These are phyloP conservation scores for Arthroderma sp. DNA, from an alignment of 2,329 filamentous ascomycete genomes.

Conservation along the genomic window DNA sequence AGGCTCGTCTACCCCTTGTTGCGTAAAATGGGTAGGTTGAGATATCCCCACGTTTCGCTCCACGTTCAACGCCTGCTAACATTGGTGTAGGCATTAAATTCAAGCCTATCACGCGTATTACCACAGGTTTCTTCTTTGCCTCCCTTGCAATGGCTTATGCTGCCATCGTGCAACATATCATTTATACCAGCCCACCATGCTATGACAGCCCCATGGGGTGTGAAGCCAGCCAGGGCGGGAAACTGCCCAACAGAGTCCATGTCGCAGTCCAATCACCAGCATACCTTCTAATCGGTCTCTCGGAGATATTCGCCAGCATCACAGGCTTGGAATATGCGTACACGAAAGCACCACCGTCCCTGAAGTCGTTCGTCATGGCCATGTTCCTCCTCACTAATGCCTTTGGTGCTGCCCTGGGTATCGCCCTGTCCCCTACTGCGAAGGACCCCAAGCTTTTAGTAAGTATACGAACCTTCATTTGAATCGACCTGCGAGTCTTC, in stretches of 20 bases:
- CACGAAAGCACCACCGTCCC: slow-evolving; percentile 57
- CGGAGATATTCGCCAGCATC: slow-evolving; percentile 52
- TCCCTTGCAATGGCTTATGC: slow-evolving; percentile 51
- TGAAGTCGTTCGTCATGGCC: slow-evolving; percentile 52
- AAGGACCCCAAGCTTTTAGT: slow-evolving; percentile 50
- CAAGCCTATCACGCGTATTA: slow-evolving; percentile 65
- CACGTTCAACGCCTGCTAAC: not conserved
- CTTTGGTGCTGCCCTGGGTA: slow-evolving; percentile 47
- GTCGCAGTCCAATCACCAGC: slow-evolving; percentile 36
- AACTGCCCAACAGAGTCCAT: slow-evolving; percentile 30
- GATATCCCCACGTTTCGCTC: not conserved
- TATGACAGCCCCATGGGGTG: slow-evolving; percentile 31
- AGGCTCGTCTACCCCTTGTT: slow-evolving; percentile 55
- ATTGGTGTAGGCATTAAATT: slow-evolving; percentile 44
- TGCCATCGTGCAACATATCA: slow-evolving; percentile 44
- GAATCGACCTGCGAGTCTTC: not conserved
- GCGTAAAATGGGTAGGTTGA: slow-evolving; percentile 36
- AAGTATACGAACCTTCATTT: slow-evolving; percentile 4
- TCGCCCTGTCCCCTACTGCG: slow-evolving; percentile 48
- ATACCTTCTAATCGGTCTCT: slow-evolving; percentile 35
- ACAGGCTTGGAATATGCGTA: slow-evolving; percentile 63
- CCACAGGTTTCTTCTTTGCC: slow-evolving; percentile 55
- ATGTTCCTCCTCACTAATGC: slow-evolving; percentile 48
- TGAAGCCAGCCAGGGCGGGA: slow-evolving; percentile 24
- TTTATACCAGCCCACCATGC: slow-evolving; percentile 44